A percentile compares a stretch with the other conserved stretches of the same genome.
Evolutionary conservation across 2,329 filamentous ascomycete genomes (phyloP).

Genomic region (Aspergillus sp.): DNA sequence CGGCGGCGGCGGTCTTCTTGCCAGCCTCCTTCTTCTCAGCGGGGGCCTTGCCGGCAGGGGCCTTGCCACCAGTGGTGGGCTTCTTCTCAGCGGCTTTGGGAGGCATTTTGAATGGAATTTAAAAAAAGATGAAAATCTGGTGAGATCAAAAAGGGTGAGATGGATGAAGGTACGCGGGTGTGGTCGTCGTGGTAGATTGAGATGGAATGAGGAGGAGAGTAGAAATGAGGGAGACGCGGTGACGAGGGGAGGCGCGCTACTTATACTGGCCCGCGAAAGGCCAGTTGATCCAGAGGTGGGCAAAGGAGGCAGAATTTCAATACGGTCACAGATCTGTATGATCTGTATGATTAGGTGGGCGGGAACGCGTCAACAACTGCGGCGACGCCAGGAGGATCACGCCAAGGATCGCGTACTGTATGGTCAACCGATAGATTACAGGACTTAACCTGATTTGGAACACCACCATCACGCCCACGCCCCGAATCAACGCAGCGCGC

Average conservation of each 20-base stretch:
- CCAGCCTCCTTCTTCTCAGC: slow-evolving; percentile 99
- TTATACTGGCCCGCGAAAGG: slow-evolving; percentile 45
- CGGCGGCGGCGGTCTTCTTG: slow-evolving; percentile 89
- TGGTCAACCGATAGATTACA: slow-evolving; percentile 22
- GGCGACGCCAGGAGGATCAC: slow-evolving; percentile 11
- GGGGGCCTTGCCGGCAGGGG: slow-evolving; percentile 73
- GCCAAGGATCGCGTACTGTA: slow-evolving; percentile 20
- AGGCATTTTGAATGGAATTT: slow-evolving; percentile 70
- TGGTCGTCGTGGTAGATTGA: slow-evolving; percentile 16
- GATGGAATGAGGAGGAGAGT: slow-evolving; percentile 34
- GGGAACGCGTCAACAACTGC: slow-evolving; percentile 21
- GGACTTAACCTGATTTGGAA: slow-evolving; percentile 29
- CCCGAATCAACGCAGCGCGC: slow-evolving; percentile 15
- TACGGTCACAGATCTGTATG: slow-evolving; percentile 43
- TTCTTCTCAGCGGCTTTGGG: slow-evolving; percentile 99
- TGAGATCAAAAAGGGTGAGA: slow-evolving; percentile 36
- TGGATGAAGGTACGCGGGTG: slow-evolving; percentile 7
- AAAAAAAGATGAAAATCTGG: slow-evolving; percentile 17
- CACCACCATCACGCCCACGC: slow-evolving; percentile 5
- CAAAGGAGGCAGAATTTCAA: slow-evolving; percentile 47
- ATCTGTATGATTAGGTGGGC: slow-evolving; percentile 45
- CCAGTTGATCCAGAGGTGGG: slow-evolving; percentile 45
- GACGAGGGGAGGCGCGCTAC: slow-evolving; percentile 41
- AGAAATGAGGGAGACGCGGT: slow-evolving; percentile 37
- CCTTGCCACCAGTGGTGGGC: slow-evolving; percentile 90